Base-by-base conservation (phyloP, 257 asterid species). In the Nyctanthes arbortristis region DNA sequence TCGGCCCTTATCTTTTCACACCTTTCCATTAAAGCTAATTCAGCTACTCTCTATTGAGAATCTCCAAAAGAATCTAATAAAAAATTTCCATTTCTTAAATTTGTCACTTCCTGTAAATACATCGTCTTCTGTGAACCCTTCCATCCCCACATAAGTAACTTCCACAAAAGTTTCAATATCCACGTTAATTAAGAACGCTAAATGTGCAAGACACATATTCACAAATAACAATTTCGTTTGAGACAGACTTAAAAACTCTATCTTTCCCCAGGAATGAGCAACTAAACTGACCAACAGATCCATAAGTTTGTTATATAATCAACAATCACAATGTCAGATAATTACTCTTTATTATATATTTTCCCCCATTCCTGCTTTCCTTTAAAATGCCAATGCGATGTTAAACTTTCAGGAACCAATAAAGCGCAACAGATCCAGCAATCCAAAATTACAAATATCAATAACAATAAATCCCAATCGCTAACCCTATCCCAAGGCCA, bases 401-500 rank as follows among this genome's bases (percentile, higher is more conserved):
- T 57, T 22, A 60, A 6, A 10, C 24, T 40, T 52, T 13, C 34
- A 47, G 7, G 29, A 7, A 20, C 22, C 58, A 18, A 62, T 18
- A 70, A 31, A 24, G 20, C 4, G 27, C 27, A 69, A 36, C 30
- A 3, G 55, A 72, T 20, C 47, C 7, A 61, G 37, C 30, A 68
- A 10, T 13, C 34, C n/a, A n/a, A 10, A 27, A 61, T 34, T 63
- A 59, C 49, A 70, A 37, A 63, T 34, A 27, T 27, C 66, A 24
- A 35, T 64, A 71, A 55, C 63, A 16, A 32, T 22, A 66, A 27
- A 60, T 24, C 20, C 40, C 54, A 43, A 4, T 0, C 22, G 22
- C 14, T 14, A 43, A 16, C 59, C 59, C 29, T 52, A 52, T 20
- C 6, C 24, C 9, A 8, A 52, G 24, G 16, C 29, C 4, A 52